These are phyloP conservation scores for Xylariaceae sp. DNA, from an alignment of 2,329 filamentous ascomycete species.

Conservation along the genomic window DNA sequence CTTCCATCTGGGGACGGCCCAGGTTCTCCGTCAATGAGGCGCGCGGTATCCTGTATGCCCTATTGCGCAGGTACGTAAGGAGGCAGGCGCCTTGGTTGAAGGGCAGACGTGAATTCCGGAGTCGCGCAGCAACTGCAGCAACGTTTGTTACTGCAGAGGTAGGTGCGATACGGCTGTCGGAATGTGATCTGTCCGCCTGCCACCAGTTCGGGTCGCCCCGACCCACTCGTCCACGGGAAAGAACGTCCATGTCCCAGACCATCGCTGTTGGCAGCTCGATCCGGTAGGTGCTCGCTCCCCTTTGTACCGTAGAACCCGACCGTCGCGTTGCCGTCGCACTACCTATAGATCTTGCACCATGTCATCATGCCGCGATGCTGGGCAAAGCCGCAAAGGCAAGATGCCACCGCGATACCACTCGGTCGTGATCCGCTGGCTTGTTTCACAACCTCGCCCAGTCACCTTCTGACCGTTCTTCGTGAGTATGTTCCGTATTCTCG, in stretches of 20 bases:
- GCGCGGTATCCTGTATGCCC: background rate
- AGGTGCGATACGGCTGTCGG: background rate
- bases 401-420: slow-evolving; percentile 5
- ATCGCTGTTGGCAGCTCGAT: background rate
- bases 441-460: background rate
- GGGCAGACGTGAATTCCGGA: too few relatives aligned
- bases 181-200: background rate
- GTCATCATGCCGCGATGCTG: background rate
- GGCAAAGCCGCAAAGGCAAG: background rate
- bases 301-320: background rate
- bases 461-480: background rate
- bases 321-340: slow-evolving; percentile 1
- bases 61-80: background rate
- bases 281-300: background rate
- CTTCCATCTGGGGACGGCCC: background rate
- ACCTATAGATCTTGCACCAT: slow-evolving; percentile 1
- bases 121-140: background rate
- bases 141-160: background rate
- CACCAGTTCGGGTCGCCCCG: background rate
- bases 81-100: too few relatives aligned
- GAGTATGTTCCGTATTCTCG: background rate
- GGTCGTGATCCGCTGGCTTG: too few relatives aligned
- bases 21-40: background rate
- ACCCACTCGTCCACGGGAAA: background rate
- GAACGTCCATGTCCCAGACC: too few relatives aligned